Conservation (phyloP, 768 basidiomycete genomes). For the Crucibulum laeve region DNA sequence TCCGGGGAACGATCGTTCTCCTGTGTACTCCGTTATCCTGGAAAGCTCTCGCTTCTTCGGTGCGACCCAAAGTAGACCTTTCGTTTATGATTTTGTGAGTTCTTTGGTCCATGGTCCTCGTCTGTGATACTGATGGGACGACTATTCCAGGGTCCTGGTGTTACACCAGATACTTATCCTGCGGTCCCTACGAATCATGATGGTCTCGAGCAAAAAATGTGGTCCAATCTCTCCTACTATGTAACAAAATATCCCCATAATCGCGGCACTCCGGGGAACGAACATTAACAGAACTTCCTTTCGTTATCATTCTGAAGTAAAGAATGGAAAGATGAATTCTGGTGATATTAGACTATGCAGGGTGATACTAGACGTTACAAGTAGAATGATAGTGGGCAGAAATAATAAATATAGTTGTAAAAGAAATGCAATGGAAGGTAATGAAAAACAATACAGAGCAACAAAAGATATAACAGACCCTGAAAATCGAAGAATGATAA, state of each 20-base stretch:
- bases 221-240: slow-evolving; percentile 21
- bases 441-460: too few species aligned
- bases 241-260: slow-evolving; percentile 22
- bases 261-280: slow-evolving; percentile 13
- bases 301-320: too few species aligned
- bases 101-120: not conserved
- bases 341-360: too few species aligned
- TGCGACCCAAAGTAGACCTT: slow-evolving; percentile 70
- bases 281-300: too few species aligned
- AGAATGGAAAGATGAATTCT: too few species aligned
- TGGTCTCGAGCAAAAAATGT: slow-evolving; percentile 25
- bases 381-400: too few species aligned
- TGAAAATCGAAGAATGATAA: too few species aligned
- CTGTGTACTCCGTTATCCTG: slow-evolving; percentile 69
- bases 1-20: slow-evolving; percentile 74
- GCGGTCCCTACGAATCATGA: slow-evolving; percentile 26
- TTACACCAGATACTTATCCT: slow-evolving; percentile 52
- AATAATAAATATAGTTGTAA: too few species aligned
- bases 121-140: slow-evolving; percentile 1
- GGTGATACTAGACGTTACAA: too few species aligned
- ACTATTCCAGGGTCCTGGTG: slow-evolving; percentile 47
- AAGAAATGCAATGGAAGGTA: too few species aligned
- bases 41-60: slow-evolving; percentile 81
- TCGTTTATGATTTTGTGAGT: slow-evolving; percentile 72
- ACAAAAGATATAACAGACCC: too few species aligned